Evolutionary conservation across 176 grass and related monocot genomes (phyloP).

Genomic region (Saccharum spontaneum): DNA sequence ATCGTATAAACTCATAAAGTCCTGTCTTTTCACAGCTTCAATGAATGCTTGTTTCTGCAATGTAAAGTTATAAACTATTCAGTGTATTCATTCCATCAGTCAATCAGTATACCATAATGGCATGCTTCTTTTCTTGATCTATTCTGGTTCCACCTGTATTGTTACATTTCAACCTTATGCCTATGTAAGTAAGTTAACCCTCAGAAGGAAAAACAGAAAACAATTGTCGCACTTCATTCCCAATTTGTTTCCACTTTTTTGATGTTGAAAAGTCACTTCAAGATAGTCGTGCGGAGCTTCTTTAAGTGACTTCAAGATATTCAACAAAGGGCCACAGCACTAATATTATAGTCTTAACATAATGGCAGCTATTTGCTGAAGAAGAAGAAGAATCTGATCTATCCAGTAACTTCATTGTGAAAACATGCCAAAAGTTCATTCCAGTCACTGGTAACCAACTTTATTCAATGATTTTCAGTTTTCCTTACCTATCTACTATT

Average conservation of each 20-base stretch:
- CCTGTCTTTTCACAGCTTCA: slow-evolving; percentile 8
- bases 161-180: slow-evolving; percentile 3
- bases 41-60: neutral
- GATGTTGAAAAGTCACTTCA: slow-evolving; percentile 14
- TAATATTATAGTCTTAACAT: slow-evolving; percentile 28
- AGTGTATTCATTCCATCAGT: neutral
- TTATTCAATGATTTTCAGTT: slow-evolving; percentile 17
- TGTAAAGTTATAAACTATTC: neutral
- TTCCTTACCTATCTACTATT: slow-evolving; percentile 23
- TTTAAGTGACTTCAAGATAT: slow-evolving; percentile 7
- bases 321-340: neutral
- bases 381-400: slow-evolving; percentile 88
- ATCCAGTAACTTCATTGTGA: slow-evolving; percentile 96
- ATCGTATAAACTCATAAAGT: neutral
- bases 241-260: neutral
- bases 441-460: slow-evolving; percentile 74
- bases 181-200: slow-evolving; percentile 12
- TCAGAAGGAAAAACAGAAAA: neutral
- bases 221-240: neutral
- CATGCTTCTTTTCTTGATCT: neutral
- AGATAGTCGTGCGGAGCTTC: neutral
- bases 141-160: neutral
- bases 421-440: slow-evolving; percentile 95
- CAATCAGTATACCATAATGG: neutral
- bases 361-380: slow-evolving; percentile 78